Percentiles rank a stretch among this genome's conserved stretches.
phyloP scores from a whole-genome alignment of 768 basidiomycete species.

The Leccinum sublutescens region DNA sequence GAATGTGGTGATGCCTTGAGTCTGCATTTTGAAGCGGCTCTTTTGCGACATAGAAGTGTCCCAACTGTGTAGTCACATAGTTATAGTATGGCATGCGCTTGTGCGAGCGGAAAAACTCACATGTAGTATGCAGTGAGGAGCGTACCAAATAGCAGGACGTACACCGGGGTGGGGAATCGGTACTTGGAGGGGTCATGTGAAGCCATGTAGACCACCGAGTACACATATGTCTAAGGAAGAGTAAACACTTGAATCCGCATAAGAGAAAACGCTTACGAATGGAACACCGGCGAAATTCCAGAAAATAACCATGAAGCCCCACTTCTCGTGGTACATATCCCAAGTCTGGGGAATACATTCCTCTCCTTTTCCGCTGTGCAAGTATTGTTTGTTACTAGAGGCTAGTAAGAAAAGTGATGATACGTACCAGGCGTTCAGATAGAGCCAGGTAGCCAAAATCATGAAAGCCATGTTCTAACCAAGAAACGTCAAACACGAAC shows the following conservation, averaged over 20 bases:
- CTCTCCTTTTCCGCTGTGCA: constrained; percentile 78
- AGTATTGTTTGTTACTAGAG: constrained; percentile 3
- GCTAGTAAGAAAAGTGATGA: background rate
- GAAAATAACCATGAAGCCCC: constrained; percentile 98
- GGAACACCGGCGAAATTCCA: constrained; percentile 96
- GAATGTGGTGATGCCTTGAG: constrained; percentile 80
- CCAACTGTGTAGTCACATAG: constrained; percentile 53
- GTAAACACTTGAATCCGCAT: background rate
- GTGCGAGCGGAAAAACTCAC: constrained; percentile 40
- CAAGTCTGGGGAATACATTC: constrained; percentile 96
- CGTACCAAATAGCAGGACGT: constrained; percentile 70
- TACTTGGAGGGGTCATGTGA: constrained; percentile 87
- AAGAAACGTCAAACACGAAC: background rate
- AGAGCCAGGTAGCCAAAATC: constrained; percentile 94
- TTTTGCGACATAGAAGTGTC: constrained; percentile 97
- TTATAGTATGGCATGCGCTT: constrained; percentile 2
- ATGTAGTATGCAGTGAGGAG: constrained; percentile 85
- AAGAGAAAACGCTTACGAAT: constrained; percentile 56
- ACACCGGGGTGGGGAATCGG: constrained; percentile 75
- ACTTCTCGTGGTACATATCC: constrained; percentile 99
- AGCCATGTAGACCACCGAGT: constrained; percentile 98
- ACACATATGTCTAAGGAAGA: constrained; percentile 77
- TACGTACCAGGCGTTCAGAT: constrained; percentile 87
- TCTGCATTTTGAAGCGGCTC: constrained; percentile 96
- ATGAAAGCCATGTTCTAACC: constrained; percentile 93